Conservation (phyloP, 2,329 filamentous ascomycete species). For the Periconia digitata region DNA sequence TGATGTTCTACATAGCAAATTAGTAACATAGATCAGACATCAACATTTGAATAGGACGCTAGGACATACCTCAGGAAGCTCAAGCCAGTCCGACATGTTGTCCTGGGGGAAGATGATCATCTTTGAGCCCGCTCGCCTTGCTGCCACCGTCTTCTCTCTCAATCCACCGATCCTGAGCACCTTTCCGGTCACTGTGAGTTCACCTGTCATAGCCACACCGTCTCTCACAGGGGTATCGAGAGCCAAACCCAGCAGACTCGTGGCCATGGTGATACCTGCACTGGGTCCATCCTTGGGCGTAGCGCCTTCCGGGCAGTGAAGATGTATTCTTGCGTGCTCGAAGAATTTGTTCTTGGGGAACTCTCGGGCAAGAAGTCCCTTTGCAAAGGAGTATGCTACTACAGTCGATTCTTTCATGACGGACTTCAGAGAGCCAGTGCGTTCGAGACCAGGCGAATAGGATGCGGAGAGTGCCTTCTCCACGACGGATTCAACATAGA, state of each 20-base stretch:
- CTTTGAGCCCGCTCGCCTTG: constrained; percentile 85
- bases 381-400: constrained; percentile 95
- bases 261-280: constrained; percentile 98
- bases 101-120: constrained; percentile 94
- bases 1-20: constrained; percentile 76
- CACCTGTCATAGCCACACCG: constrained; percentile 95
- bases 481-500: constrained; percentile 96
- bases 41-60: background rate
- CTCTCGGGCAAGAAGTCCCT: constrained; percentile 79
- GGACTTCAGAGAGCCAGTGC: constrained; percentile 89
- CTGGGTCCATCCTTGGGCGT: constrained; percentile 82
- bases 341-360: constrained; percentile 95
- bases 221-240: constrained; percentile 77
- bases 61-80: constrained; percentile 82
- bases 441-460: constrained; percentile 79
- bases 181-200: constrained; percentile 95
- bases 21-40: background rate
- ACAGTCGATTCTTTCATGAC: constrained; percentile 98
- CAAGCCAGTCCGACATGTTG: constrained; percentile 95
- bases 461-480: constrained; percentile 75
- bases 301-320: constrained; percentile 95
- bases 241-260: constrained; percentile 81
- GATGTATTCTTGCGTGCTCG: constrained; percentile 89
- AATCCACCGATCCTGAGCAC: constrained; percentile 92
- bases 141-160: constrained; percentile 95